phyloP scores from a whole-genome alignment of 2,329 filamentous ascomycete species.

The Helminthosporium solani region DNA sequence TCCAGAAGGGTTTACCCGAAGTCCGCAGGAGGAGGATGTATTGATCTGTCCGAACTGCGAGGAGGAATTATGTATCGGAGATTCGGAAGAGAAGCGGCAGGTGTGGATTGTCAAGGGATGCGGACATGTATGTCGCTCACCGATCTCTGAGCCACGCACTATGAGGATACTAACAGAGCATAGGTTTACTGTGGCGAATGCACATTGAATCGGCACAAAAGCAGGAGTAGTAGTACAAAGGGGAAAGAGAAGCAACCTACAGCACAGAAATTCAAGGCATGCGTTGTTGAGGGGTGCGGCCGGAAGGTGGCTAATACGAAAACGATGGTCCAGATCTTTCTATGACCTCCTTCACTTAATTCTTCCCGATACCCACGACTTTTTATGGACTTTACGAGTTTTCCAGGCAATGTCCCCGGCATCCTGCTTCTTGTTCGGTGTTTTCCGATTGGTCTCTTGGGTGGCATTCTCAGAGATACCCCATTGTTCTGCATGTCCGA shows the following conservation, averaged over 20 bases:
- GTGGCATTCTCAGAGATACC: slow-evolving; percentile 3
- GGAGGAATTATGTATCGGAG: slow-evolving; percentile 76
- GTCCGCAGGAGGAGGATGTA: slow-evolving; percentile 68
- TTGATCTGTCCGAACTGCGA: slow-evolving; percentile 86
- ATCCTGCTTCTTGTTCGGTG: no score
- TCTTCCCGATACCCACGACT: not conserved
- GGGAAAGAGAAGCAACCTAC: slow-evolving; percentile 39
- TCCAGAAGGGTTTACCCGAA: slow-evolving; percentile 76
- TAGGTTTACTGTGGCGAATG: slow-evolving; percentile 58
- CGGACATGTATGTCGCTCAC: slow-evolving; percentile 71
- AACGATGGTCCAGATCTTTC: slow-evolving; percentile 46
- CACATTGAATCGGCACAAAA: slow-evolving; percentile 41
- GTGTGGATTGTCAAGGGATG: slow-evolving; percentile 92
- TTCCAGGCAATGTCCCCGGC: not conserved
- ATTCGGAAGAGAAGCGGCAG: slow-evolving; percentile 68
- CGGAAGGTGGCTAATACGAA: slow-evolving; percentile 35
- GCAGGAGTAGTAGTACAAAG: slow-evolving; percentile 41
- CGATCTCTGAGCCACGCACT: not conserved
- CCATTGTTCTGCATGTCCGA: not conserved
- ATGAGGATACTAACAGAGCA: slow-evolving; percentile 5
- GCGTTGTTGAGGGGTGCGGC: slow-evolving; percentile 48
- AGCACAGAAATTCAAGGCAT: slow-evolving; percentile 44
- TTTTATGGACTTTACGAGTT: not conserved
- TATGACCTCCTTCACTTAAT: slow-evolving; percentile 21
- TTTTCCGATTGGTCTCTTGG: not conserved